Evolutionary conservation across 805 yeast genomes (phyloP).

Genomic region (Yarrowia sp.): DNA sequence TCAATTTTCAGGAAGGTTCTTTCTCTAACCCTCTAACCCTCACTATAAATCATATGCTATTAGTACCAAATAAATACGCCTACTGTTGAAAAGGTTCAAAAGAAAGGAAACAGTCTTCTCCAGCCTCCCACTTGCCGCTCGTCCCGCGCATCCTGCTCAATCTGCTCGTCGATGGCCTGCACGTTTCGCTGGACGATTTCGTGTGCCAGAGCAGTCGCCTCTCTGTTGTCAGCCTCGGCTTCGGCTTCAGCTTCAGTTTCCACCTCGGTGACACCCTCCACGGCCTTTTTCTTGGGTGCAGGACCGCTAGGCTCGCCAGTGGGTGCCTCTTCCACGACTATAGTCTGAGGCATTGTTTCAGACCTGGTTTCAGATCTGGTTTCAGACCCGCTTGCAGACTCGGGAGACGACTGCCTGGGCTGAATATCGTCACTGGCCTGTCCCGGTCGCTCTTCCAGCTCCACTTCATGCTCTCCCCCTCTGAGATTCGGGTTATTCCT

Average conservation of each 20-base stretch:
- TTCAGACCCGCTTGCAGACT: too few species aligned
- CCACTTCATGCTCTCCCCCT: neutral
- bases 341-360: neutral
- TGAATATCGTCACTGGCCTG: neutral
- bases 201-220: constrained; percentile 16
- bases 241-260: neutral
- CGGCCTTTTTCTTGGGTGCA: neutral
- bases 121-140: constrained; percentile 15
- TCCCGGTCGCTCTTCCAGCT: neutral
- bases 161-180: constrained; percentile 33
- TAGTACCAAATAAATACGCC: neutral
- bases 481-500: constrained; percentile 17
- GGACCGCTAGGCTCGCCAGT: too few species aligned
- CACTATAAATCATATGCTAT: neutral
- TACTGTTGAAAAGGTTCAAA: neutral
- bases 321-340: neutral
- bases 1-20: too few species aligned
- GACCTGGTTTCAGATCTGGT: too few species aligned
- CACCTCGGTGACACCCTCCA: neutral
- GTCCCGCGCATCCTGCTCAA: constrained; percentile 18
- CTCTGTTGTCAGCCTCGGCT: neutral
- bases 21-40: too few species aligned
- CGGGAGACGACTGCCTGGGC: neutral
- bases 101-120: constrained; percentile 16
- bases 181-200: constrained; percentile 33